Evolutionary conservation across 2,329 filamentous ascomycete genomes (phyloP).

Genomic region (Apiospora kogelbergensis): DNA sequence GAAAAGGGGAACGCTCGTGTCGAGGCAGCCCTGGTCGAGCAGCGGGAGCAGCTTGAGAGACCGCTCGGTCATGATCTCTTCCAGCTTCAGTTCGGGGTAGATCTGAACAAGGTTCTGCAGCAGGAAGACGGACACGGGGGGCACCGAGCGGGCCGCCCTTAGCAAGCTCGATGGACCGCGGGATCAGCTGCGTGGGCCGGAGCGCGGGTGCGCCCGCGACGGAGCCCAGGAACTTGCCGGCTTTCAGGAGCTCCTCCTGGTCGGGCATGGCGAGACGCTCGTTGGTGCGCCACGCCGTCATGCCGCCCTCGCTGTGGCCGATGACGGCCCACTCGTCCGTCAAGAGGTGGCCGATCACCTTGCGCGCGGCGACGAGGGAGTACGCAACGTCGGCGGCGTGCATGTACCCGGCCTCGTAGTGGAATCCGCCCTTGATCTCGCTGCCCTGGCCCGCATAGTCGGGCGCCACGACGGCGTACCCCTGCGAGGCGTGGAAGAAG

Average conservation of each 20-base stretch:
- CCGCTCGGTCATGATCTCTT: background rate
- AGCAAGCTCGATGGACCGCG: slow-evolving; percentile 7
- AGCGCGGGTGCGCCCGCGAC: background rate
- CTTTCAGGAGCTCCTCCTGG: background rate
- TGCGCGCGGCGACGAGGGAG: slow-evolving; percentile 8
- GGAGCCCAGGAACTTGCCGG: slow-evolving; percentile 4
- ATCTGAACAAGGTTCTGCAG: background rate
- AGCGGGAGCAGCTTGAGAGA: background rate
- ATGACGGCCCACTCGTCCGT: slow-evolving; percentile 5
- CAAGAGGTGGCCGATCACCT: background rate
- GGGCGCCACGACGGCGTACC: slow-evolving; percentile 12
- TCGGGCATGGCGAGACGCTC: background rate
- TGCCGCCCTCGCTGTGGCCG: slow-evolving; percentile 12
- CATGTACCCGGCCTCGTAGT: slow-evolving; percentile 13
- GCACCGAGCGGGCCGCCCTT: background rate
- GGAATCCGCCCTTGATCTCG: slow-evolving; percentile 20
- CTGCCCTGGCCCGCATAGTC: slow-evolving; percentile 12
- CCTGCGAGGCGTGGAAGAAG: slow-evolving; percentile 17
- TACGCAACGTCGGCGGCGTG: slow-evolving; percentile 10
- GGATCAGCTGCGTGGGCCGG: background rate
- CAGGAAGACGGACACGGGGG: background rate
- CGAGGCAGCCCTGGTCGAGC: slow-evolving; percentile 6
- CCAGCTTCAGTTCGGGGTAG: slow-evolving; percentile 8
- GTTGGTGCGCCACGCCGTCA: slow-evolving; percentile 10
- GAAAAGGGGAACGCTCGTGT: background rate